Percentiles rank a stretch among this genome's conserved stretches.
Evolutionary conservation across 2,329 filamentous ascomycete species (phyloP).

Genomic region (Ophiocordyceps unilateralis): DNA sequence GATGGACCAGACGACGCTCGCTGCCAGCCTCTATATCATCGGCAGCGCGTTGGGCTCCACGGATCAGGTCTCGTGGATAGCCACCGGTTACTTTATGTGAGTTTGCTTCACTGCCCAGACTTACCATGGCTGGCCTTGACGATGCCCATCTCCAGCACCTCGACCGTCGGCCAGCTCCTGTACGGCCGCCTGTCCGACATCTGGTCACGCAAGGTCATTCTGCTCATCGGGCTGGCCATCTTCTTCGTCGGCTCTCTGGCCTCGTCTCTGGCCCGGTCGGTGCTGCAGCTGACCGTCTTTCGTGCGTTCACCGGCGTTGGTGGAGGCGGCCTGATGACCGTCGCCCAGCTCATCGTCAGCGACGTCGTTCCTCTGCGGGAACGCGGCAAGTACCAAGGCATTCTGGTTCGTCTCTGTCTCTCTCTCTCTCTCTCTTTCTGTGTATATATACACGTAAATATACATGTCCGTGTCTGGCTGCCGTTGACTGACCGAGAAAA

Average conservation of each 20-base stretch:
- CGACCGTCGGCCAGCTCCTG: constrained; percentile 27
- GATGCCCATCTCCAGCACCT: constrained; percentile 13
- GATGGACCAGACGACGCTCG: constrained; percentile 41
- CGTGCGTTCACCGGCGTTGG: constrained; percentile 35
- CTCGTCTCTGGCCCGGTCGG: constrained; percentile 21
- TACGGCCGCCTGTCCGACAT: constrained; percentile 29
- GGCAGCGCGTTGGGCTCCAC: constrained; percentile 31
- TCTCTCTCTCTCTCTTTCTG: background rate
- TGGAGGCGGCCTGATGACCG: constrained; percentile 54
- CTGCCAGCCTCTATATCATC: constrained; percentile 35
- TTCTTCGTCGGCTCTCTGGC: constrained; percentile 26
- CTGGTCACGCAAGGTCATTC: constrained; percentile 25
- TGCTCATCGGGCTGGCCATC: constrained; percentile 20
- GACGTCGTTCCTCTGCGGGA: constrained; percentile 54
- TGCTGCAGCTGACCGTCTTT: constrained; percentile 22
- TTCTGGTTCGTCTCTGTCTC: constrained; percentile 16
- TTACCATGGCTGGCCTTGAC: background rate
- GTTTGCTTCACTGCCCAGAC: constrained; percentile 5
- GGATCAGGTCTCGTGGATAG: constrained; percentile 35
- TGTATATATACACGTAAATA: too few species aligned
- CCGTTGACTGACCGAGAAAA: constrained; percentile 1
- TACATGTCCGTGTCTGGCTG: too few species aligned
- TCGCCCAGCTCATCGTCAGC: constrained; percentile 51
- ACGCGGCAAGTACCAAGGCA: constrained; percentile 56
- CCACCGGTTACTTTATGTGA: constrained; percentile 37